phyloP scores from a whole-genome alignment of 1,284 basidiomycete genomes.

The Rugosomyces carneus region DNA sequence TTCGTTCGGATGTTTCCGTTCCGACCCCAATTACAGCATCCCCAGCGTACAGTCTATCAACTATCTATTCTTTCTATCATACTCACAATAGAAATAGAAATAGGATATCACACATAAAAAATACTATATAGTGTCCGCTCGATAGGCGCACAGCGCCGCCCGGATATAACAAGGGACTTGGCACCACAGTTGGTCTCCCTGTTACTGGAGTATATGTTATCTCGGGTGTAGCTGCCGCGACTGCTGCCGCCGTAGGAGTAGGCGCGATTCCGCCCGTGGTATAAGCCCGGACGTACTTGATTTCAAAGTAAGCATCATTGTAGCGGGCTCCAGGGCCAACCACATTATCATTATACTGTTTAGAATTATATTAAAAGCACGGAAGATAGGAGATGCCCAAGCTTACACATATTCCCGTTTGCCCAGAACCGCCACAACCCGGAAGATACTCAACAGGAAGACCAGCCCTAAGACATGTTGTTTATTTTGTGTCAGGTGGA shows the following conservation, averaged over 20 bases:
- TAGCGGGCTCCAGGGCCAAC: constrained; percentile 31
- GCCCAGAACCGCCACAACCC: constrained; percentile 20
- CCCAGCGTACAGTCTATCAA: too few species aligned
- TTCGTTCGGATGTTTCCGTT: constrained; percentile 16
- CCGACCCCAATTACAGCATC: background rate
- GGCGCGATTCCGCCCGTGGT: constrained; percentile 24
- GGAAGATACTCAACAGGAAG: constrained; percentile 20
- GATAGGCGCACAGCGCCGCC: background rate
- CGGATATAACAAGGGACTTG: constrained; percentile 16
- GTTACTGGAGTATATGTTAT: constrained; percentile 2
- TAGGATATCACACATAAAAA: background rate
- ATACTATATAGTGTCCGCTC: background rate
- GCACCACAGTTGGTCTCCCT: constrained; percentile 7
- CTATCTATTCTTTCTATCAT: too few species aligned
- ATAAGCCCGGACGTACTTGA: constrained; percentile 25
- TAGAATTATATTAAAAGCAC: background rate
- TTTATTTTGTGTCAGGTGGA: background rate
- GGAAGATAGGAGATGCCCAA: background rate
- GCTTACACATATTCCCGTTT: constrained; percentile 25
- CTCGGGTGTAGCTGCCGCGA: constrained; percentile 4
- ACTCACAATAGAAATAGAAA: too few species aligned
- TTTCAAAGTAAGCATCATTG: constrained; percentile 27
- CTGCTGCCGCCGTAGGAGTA: constrained; percentile 9
- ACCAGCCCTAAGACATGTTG: constrained; percentile 21
- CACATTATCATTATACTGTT: constrained; percentile 35